phyloP scores from a whole-genome alignment of 2,329 filamentous ascomycete species.

The Trichoderma koningii region DNA sequence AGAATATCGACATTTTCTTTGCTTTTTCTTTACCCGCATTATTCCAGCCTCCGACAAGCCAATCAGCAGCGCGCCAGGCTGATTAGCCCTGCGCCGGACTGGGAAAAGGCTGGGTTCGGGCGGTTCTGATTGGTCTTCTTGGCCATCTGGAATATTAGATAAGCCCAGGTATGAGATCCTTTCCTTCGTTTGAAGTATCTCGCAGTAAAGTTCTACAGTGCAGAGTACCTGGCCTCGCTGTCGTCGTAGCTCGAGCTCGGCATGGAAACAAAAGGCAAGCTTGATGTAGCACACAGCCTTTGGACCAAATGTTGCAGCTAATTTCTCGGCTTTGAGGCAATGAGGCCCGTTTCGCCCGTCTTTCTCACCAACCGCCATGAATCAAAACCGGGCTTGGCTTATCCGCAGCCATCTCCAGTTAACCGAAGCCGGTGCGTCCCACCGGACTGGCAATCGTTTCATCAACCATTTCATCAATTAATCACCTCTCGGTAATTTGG shows the following conservation, averaged over 20 bases:
- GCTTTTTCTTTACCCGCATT: constrained; percentile 15
- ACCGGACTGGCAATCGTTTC: constrained; percentile 8
- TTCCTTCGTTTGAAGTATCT: not conserved
- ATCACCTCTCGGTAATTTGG: not conserved
- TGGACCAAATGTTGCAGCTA: not conserved
- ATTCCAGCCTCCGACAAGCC: constrained; percentile 19
- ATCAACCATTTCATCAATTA: not conserved
- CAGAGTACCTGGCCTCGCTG: not conserved
- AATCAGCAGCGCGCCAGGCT: constrained; percentile 20
- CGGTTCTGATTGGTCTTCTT: constrained; percentile 1
- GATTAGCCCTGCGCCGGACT: constrained; percentile 23
- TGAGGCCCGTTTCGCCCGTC: constrained; percentile 3
- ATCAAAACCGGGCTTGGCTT: constrained; percentile 2
- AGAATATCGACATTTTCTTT: not conserved
- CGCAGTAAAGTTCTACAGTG: not conserved
- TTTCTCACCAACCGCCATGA: constrained; percentile 23
- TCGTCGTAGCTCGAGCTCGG: too few relatives aligned
- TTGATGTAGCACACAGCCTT: not conserved
- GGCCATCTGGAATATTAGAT: constrained; percentile 7
- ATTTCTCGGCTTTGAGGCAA: not conserved
- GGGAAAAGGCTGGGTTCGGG: not conserved
- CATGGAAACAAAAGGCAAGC: too few relatives aligned
- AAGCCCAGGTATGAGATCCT: not conserved
- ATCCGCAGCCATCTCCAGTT: constrained; percentile 20
- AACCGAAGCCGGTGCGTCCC: constrained; percentile 21